These are phyloP conservation scores for Starmera stellimalicola DNA, from an alignment of 1,139 yeast species.

Conservation along the genomic window DNA sequence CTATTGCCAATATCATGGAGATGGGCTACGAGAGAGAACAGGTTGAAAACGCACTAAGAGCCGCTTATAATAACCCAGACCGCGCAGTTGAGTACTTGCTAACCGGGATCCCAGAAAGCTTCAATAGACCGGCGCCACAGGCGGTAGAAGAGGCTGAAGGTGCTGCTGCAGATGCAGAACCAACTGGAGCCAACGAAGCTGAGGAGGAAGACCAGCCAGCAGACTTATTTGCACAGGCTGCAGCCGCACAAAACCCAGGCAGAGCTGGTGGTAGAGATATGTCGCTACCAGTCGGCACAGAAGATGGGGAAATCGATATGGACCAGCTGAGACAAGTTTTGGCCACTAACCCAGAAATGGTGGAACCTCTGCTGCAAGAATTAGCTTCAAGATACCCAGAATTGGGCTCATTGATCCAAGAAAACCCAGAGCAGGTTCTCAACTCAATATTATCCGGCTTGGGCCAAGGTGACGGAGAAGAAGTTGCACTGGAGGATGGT, in stretches of 20 bases:
- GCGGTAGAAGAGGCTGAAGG: conserved; percentile 51
- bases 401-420: conserved; percentile 70
- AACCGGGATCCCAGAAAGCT: conserved; percentile 75
- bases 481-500: conserved; percentile 21
- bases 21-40: conserved; percentile 92
- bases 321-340: conserved; percentile 68
- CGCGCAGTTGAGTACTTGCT: conserved; percentile 93
- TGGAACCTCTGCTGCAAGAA: conserved; percentile 78
- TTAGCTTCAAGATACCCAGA: conserved; percentile 81
- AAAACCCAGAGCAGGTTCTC: conserved; percentile 80
- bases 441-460: conserved; percentile 58
- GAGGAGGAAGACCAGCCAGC: conserved; percentile 9
- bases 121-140: conserved; percentile 28
- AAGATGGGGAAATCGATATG: conserved; percentile 24
- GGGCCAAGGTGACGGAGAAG: conserved; percentile 33
- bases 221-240: conserved; percentile 22
- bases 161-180: conserved; percentile 15
- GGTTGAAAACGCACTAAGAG: conserved; percentile 85
- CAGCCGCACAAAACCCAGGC: conserved; percentile 17
- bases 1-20: conserved; percentile 74
- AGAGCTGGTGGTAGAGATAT: conserved; percentile 12
- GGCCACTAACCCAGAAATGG: conserved; percentile 80
- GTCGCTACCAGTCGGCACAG: conserved; percentile 14
- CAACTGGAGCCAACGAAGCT: conserved; percentile 22
- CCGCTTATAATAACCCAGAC: conserved; percentile 96